Percentiles rank a stretch among this genome's conserved stretches.
phyloP scores from a whole-genome alignment of 352 stramenopile species.

The Globisporangium splendens region DNA sequence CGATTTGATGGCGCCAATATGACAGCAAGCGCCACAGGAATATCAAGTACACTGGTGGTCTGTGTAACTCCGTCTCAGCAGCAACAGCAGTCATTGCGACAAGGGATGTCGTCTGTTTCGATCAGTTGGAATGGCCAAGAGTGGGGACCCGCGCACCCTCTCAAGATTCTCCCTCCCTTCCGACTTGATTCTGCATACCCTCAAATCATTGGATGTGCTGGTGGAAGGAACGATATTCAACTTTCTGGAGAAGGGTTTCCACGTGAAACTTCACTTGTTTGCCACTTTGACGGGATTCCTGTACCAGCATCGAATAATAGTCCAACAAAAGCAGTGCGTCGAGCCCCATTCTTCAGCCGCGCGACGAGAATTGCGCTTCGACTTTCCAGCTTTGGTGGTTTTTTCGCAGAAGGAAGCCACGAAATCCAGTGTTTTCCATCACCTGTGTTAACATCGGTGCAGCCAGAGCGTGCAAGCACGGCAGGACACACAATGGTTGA shows the following conservation, averaged over 20 bases:
- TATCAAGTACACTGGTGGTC: conserved; percentile 26
- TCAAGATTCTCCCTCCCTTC: conserved; percentile 21
- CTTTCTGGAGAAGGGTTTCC: conserved; percentile 36
- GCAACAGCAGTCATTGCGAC: not conserved
- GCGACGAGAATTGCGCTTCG: conserved; percentile 18
- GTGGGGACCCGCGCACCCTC: conserved; percentile 20
- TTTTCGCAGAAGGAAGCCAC: conserved; percentile 16
- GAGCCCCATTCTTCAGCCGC: conserved; percentile 18
- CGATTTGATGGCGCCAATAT: conserved; percentile 11
- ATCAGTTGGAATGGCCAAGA: conserved; percentile 52
- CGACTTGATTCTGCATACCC: conserved; percentile 21
- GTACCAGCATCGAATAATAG: conserved; percentile 28
- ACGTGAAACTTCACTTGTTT: conserved; percentile 24
- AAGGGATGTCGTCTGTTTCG: conserved; percentile 14
- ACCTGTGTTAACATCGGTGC: conserved; percentile 17
- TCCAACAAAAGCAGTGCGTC: conserved; percentile 27
- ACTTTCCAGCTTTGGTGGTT: conserved; percentile 29
- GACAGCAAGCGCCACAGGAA: conserved; percentile 7
- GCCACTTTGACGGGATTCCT: conserved; percentile 29
- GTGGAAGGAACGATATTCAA: conserved; percentile 12
- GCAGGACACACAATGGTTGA: conserved; percentile 16
- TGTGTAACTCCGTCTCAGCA: conserved; percentile 18
- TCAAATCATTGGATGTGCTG: conserved; percentile 18
- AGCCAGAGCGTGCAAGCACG: conserved; percentile 18
- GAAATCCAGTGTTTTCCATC: conserved; percentile 16